These are phyloP conservation scores for Rhizophora apiculata DNA, from an alignment of 345 rosid species.

Conservation along the genomic window DNA sequence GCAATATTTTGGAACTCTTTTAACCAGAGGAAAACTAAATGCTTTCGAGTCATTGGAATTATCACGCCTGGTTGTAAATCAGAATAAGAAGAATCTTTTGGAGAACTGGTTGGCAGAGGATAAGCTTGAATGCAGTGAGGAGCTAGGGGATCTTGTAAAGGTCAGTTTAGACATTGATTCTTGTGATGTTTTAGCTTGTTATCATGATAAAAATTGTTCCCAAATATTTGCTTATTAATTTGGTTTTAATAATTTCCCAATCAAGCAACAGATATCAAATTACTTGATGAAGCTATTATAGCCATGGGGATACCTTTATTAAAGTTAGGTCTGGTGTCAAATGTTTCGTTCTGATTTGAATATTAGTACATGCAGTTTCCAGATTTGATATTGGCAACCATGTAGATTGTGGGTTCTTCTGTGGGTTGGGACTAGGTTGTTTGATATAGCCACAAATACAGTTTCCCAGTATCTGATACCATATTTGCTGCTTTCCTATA, in stretches of 20 bases:
- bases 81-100: conserved; percentile 92
- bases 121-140: conserved; percentile 97
- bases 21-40: conserved; percentile 93
- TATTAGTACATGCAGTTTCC: background rate
- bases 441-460: too few species aligned
- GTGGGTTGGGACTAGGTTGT: background rate
- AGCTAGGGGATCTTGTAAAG: conserved; percentile 99
- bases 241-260: too few species aligned
- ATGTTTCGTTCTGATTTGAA: background rate
- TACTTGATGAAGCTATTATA: background rate
- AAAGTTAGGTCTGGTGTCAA: background rate
- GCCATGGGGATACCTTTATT: background rate
- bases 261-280: background rate
- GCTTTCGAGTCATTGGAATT: conserved; percentile 95
- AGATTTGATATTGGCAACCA: background rate
- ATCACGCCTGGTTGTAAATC: conserved; percentile 97
- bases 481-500: background rate
- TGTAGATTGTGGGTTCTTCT: background rate
- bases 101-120: conserved; percentile 99
- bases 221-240: too few species aligned
- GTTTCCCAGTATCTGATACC: too few species aligned
- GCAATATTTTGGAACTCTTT: conserved; percentile 97
- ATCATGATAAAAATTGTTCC: too few species aligned
- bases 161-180: conserved; percentile 35
- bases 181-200: background rate